Evolutionary conservation across 73 alveolate genomes (phyloP).

Genomic region (Effrenium voratum): DNA sequence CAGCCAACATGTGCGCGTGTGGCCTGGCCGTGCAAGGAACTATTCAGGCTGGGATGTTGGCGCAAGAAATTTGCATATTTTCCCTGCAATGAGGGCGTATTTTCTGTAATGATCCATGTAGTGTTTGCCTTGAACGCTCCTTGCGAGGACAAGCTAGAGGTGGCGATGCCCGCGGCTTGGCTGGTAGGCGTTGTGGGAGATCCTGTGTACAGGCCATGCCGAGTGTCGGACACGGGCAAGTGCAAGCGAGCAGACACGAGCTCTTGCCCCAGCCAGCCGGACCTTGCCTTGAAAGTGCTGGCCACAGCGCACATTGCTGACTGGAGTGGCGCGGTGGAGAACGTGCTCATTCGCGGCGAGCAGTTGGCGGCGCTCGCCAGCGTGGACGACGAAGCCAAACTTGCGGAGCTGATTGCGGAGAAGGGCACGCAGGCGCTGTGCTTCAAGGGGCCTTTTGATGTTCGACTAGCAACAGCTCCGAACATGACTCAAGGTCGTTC

Average conservation of each 20-base stretch:
- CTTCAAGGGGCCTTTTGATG: not conserved
- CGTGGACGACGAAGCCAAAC: not conserved
- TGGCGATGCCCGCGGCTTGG: not conserved
- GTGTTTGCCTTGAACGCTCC: not conserved
- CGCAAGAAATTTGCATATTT: not conserved
- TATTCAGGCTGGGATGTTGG: not conserved
- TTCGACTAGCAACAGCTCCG: not conserved
- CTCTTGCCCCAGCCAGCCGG: not conserved
- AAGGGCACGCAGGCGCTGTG: not conserved
- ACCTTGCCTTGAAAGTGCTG: not conserved
- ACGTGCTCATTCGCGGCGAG: not conserved
- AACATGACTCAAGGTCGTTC: not conserved
- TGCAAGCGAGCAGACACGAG: not conserved
- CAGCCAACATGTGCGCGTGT: not conserved
- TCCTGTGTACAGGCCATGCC: not conserved
- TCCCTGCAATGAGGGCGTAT: not conserved
- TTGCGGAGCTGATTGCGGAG: not conserved
- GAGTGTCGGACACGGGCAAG: not conserved
- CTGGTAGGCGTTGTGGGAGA: not conserved
- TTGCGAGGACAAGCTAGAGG: not conserved
- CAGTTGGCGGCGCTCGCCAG: not conserved
- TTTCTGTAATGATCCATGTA: too few relatives aligned
- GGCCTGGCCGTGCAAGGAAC: not conserved
- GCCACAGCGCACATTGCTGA: not conserved
- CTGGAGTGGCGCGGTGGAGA: not conserved